Evolutionary conservation across 148 eudicot species (phyloP).

Genomic region (Pouteria glomerata): DNA sequence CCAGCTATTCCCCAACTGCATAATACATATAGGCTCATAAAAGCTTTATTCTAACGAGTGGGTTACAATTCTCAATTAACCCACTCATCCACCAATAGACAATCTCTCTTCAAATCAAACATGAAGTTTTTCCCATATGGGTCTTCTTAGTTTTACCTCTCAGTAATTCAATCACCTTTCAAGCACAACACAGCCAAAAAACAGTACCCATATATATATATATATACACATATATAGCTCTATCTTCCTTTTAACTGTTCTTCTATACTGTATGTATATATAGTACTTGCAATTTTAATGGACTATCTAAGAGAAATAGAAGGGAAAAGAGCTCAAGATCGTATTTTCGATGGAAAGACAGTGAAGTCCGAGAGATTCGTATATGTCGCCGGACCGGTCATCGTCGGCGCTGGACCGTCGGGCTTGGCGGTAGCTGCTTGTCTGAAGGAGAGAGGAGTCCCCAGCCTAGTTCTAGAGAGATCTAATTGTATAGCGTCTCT

Average conservation of each 20-base stretch:
- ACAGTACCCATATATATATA: too few species aligned
- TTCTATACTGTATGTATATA: too few species aligned
- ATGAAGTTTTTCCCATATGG: too few species aligned
- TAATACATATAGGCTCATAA: too few species aligned
- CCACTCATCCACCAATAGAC: too few species aligned
- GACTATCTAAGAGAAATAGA: constrained; percentile 37
- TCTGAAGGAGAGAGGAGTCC: constrained; percentile 38
- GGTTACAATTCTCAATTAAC: too few species aligned
- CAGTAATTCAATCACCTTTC: too few species aligned
- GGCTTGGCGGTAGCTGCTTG: constrained; percentile 67
- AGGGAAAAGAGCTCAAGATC: constrained; percentile 41
- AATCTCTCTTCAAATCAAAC: too few species aligned
- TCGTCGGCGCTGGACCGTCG: constrained; percentile 68
- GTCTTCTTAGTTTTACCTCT: too few species aligned
- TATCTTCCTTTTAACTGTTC: too few species aligned
- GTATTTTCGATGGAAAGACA: background rate
- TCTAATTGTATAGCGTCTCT: constrained; percentile 54
- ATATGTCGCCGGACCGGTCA: constrained; percentile 45
- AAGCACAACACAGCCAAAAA: background rate
- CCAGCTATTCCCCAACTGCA: too few species aligned
- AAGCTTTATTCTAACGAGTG: too few species aligned
- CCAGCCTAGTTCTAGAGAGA: constrained; percentile 45
- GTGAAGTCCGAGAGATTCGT: constrained; percentile 15
- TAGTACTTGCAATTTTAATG: background rate
- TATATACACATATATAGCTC: background rate